Base-by-base conservation (phyloP, 108 stramenopile species). In the Nannochloropsis granulata region DNA sequence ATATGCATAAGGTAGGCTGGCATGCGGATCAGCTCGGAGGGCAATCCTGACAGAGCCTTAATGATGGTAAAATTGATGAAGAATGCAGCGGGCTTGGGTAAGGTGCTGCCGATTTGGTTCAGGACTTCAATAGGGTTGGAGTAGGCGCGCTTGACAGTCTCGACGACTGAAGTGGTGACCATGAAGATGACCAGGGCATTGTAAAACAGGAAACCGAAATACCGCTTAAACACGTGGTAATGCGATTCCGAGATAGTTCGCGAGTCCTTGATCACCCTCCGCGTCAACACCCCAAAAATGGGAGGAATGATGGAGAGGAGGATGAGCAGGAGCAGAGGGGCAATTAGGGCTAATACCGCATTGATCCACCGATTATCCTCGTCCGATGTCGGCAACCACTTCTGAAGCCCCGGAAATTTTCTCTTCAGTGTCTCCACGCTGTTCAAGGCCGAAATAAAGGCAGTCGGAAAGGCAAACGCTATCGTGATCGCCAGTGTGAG, bases 161-260 rank as follows among this genome's bases (percentile, higher is more conserved):
- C 84, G 26, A 84, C 71, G 10, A 84, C 84, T 13, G 84, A 84
- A n/a, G 78, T 79, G 23, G 84, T 79, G 26, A 84, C 79, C 43
- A 79, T 44, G 12, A 24, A 79, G 16, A 84, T 79, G 23, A 84
- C 78, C 78, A 84, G 25, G 24, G 79, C 84, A 23, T 84, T 84
- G 81, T 79, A 24, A 23, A 84, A 34, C 21, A 79, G 84, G 13
- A 84, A 84, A 23, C 25, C 44, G 25, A 84, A 84, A 13, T 84
- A 84, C 24, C 84, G 79, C 19, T 84, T 43, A 24, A 44, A 84
- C 44, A 78, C 79, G 43, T 34, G 43, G 81, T 34, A 80, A 34
- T 84, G 84, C n/a, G 25, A 19, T 16, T 24, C 44, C 9, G 46
- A 78, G 2, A 84, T 34, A 13, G 84, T 24, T 19, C 78, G 25